Percentiles rank a stretch among this genome's conserved stretches.
phyloP scores from a whole-genome alignment of 495 filamentous ascomycete genomes.

The Lasiosphaeria hispida region DNA sequence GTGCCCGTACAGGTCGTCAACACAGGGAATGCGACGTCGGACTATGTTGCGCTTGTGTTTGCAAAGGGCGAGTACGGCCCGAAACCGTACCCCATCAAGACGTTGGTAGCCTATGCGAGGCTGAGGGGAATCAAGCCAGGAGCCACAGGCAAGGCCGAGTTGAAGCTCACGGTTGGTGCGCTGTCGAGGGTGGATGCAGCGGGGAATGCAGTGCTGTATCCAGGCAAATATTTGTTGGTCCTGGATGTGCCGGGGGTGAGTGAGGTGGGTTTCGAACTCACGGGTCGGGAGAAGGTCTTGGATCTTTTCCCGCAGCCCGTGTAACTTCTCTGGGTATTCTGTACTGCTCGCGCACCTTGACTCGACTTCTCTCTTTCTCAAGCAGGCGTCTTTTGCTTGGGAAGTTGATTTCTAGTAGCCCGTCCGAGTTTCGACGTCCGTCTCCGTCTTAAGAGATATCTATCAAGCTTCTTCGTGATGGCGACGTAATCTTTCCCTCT shows the following conservation, averaged over 20 bases:
- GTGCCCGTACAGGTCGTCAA: slow-evolving; percentile 43
- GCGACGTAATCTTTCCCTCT: too few relatives aligned
- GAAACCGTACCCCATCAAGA: slow-evolving; percentile 58
- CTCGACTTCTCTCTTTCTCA: too few relatives aligned
- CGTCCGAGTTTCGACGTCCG: too few relatives aligned
- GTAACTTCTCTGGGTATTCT: background rate
- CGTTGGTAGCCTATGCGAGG: slow-evolving; percentile 57
- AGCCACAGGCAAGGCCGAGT: slow-evolving; percentile 32
- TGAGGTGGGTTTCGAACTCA: background rate
- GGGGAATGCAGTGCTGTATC: slow-evolving; percentile 60
- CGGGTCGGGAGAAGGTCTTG: slow-evolving; percentile 3
- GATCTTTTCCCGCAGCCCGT: slow-evolving; percentile 6
- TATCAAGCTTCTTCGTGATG: too few relatives aligned
- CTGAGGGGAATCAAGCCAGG: slow-evolving; percentile 45
- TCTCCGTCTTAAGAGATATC: too few relatives aligned
- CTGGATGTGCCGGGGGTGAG: slow-evolving; percentile 5
- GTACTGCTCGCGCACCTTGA: background rate
- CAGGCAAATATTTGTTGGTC: slow-evolving; percentile 52
- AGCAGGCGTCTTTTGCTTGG: too few relatives aligned
- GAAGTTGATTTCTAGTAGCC: too few relatives aligned
- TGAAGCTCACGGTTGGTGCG: slow-evolving; percentile 55
- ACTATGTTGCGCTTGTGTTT: slow-evolving; percentile 59
- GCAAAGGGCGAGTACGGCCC: slow-evolving; percentile 55
- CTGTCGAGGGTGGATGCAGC: slow-evolving; percentile 53
- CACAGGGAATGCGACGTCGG: slow-evolving; percentile 48